Evolutionary conservation across 2,329 filamentous ascomycete genomes (phyloP), one percentile per base, ranked within the genome.

Genomic region (Teratosphaeria nubilosa): DNA sequence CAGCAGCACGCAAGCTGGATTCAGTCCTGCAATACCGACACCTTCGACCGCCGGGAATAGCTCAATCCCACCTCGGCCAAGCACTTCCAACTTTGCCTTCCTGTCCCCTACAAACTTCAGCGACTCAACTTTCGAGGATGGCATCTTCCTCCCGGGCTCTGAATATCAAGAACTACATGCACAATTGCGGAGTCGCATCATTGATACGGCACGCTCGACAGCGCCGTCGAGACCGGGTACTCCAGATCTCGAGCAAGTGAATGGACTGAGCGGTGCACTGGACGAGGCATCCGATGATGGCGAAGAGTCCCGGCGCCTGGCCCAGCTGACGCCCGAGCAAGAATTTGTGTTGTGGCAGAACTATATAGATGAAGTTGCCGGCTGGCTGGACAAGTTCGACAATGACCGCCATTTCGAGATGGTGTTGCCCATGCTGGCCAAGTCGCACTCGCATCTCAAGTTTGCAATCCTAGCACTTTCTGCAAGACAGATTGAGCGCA

Each of bases 341-440:
- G 68, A 70, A 34, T 70, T 66, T 50, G 59, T 65, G 14, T 61
- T 71, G 1, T 68, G 67, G 66, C 66, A 70, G 52, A 70, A 80
- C 51, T 83, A 80, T 67, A 75, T 82, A 24, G 75, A 76, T 1
- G 76, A 82, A 58, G 76, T 81, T 48, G 80, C 80, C 2, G 77
- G 77, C 24, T 82, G 80, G 79, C 75, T 84, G 3, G 81, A 84
- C 63, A 83, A 82, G 68, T 82, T 82, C 55, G 81, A 84, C 59
- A 72, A 74, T 30, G 70, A 77, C 14, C 76, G 77, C 13, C 76
- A 77, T 51, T 83, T 84, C 63, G 77, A 78, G 20, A 75, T 78
- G 1, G 74, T 79, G 11, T 70, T 83, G 2, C 77, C 80, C 0
- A 68, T 78, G 1, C 68, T 82, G 31, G 79, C 80, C 0, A 75